Evolutionary conservation across 345 rosid genomes (phyloP), one percentile per base, ranked within the genome.

Genomic region (Citrus mangshanensis): DNA sequence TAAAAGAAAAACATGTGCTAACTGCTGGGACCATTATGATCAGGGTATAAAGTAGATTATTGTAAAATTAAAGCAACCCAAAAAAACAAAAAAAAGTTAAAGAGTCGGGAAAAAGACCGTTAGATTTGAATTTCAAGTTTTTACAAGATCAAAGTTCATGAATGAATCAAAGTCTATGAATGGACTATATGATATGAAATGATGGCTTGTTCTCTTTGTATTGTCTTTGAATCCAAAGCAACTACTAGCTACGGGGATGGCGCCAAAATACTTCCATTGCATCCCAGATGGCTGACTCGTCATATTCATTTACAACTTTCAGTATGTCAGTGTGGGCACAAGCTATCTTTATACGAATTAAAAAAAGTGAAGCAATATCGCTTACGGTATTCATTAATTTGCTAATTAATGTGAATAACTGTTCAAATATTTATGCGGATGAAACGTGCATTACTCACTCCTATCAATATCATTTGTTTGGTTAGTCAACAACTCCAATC

Each of bases 81-180:
- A 37, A 46, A 46, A 38, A 70, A n/a, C n/a, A n/a, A 7, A 19
- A 56, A 59, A 28, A 30, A 24, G 58, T 19, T 59, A 16, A 27
- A 38, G 19, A 66, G 64, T 25, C 77, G 77, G 62, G 73, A 28
- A 81, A 72, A 75, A 25, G 79, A 80, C 87, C 82, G 87, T 88
- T 88, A 58, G 75, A 77, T 87, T 87, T 87, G 90, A 87, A 85
- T 72, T 87, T 80, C 74, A 85, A 87, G 79, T 75, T 76, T 61
- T 1, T 16, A 60, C 51, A 13, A 64, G 14, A 40, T 62, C n/a
- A 22, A 68, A 22, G 68, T 9, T 27, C 5, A 62, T 28, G 67
- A 62, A 27, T 62, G 18, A 46, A 46, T 42, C n/a, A 22, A 59
- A 22, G 68, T 9, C 12, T 27, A 62, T 28, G 67, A 28, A 27